These are phyloP conservation scores for Salvia sclarea DNA, from an alignment of 305 asterid species.

Conservation along the genomic window DNA sequence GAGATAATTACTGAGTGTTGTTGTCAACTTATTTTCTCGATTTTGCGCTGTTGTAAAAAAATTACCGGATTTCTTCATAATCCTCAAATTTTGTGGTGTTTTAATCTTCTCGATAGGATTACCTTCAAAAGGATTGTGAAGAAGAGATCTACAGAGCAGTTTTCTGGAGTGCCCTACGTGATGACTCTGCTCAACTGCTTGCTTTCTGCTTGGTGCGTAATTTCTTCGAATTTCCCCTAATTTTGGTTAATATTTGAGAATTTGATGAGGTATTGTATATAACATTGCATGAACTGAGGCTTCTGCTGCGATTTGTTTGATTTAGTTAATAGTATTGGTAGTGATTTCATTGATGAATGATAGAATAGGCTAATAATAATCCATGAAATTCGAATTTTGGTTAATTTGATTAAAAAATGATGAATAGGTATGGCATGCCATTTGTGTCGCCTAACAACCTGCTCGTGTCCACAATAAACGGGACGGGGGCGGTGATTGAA, in stretches of 20 bases:
- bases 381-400: background rate
- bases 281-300: background rate
- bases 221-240: background rate
- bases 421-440: constrained; percentile 72
- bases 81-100: background rate
- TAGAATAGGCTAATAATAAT: background rate
- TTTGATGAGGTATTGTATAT: background rate
- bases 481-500: constrained; percentile 67
- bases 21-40: background rate
- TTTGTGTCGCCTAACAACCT: constrained; percentile 75
- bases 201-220: constrained; percentile 67
- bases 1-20: no score
- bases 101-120: constrained; percentile 42
- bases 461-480: constrained; percentile 65
- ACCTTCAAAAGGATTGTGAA: constrained; percentile 75
- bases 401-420: background rate
- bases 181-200: constrained; percentile 86
- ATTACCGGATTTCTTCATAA: background rate
- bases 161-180: constrained; percentile 79
- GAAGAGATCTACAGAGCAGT: constrained; percentile 67
- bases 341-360: background rate
- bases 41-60: background rate
- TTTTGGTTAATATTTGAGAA: background rate
- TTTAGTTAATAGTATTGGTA: background rate
- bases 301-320: background rate